Evolutionary conservation across 164 flowering plant species (phyloP), one percentile per base, ranked within the genome.

Genomic region (Saururus chinensis): DNA sequence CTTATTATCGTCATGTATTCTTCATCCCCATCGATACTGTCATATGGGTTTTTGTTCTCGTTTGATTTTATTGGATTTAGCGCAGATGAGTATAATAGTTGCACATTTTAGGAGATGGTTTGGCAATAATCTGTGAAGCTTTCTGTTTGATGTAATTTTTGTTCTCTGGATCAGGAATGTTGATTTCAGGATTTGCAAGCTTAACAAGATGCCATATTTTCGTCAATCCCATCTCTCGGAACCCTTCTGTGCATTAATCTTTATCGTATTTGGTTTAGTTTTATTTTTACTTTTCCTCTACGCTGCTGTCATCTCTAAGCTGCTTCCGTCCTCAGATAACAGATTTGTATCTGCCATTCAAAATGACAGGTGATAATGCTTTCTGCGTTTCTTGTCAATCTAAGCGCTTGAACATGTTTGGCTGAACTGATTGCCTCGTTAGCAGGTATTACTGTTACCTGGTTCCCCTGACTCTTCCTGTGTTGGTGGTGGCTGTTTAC

Each of bases 381-480:
- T 30, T 30, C 37, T 30, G 37, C 6, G 6, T 30, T 6, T 45
- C 49, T 45, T 45, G 14, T 45, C 17, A 12, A 17, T 45, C 14
- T 17, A 7, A 12, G 2, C 1, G 49, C 17, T 45, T 17, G 17
- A 45, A 12, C 14, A 45, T 45, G 49, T 8, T 12, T 12, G 49
- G 14, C 7, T 45, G 49, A 45, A 45, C 4, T 45, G 17, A 17
- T 66, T 40, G n/a, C 21, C 60, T 42, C 63, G 57, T 0, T 64
- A 2, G 23, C 76, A 87, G 95, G 77, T 86, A 86, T 70, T 86
- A 91, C 71, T 86, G 89, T 74, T 77, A 79, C 67, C 65, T 86
- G 82, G 87, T 90, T 70, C 95, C 92, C 16, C 53, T 86, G 73
- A 84, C 96, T 16, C 80, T 84, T 48, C 93, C 96, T 16, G 72